Percentiles rank a stretch among this genome's conserved stretches.
phyloP scores from a whole-genome alignment of 1,284 basidiomycete genomes.

The Ustilago shanxiensis region DNA sequence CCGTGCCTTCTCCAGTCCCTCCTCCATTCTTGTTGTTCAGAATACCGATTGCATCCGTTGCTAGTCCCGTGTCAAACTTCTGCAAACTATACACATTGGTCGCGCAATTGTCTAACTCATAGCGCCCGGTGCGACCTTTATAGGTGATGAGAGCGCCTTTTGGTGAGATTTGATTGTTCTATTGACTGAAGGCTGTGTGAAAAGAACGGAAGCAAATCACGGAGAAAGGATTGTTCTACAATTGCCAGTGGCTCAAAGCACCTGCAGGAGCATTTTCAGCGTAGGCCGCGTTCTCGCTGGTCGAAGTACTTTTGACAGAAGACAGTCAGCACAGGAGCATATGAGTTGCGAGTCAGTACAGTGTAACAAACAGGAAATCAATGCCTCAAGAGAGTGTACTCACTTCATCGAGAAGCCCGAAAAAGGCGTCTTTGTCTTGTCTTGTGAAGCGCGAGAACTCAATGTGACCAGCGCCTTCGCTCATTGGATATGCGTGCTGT shows the following conservation, averaged over 20 bases:
- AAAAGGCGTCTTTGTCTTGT: constrained; percentile 62
- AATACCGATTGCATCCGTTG: constrained; percentile 16
- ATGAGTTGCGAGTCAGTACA: not conserved
- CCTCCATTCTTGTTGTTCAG: constrained; percentile 3
- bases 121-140: not conserved
- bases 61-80: constrained; percentile 19
- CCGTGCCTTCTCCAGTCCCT: not conserved
- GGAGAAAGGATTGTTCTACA: not conserved
- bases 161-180: not conserved
- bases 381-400: not conserved
- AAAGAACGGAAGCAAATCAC: not conserved
- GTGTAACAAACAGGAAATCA: not conserved
- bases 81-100: constrained; percentile 13
- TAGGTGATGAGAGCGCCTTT: not conserved
- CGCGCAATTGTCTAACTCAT: not conserved
- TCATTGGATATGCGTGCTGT: constrained; percentile 29
- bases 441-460: constrained; percentile 59
- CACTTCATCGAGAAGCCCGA: constrained; percentile 59
- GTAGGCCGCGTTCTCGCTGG: constrained; percentile 32
- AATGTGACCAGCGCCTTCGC: constrained; percentile 32
- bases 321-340: no score
- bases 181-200: not conserved
- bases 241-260: not conserved
- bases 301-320: constrained; percentile 31
- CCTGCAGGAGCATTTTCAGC: constrained; percentile 8